Conservation (phyloP, 177 flowering plant genomes). For the Vitis hybrid region DNA sequence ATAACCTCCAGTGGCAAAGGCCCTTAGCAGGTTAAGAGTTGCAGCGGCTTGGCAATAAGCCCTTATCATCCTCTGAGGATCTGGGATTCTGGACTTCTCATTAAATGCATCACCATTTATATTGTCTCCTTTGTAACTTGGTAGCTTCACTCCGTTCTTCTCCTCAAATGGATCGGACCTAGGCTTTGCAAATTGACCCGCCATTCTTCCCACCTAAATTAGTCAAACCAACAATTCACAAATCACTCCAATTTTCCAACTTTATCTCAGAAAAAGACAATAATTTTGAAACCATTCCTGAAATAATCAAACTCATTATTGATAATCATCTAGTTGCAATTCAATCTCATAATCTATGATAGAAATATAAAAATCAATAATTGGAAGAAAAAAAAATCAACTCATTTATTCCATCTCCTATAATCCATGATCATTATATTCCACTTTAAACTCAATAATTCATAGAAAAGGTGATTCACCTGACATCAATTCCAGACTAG, state of each 20-base stretch:
- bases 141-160: slow-evolving; percentile 54
- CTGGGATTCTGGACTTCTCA: slow-evolving; percentile 57
- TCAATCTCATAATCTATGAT: too few species aligned
- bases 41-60: slow-evolving; percentile 55
- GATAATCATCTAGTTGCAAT: too few species aligned
- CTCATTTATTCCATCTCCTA: too few species aligned
- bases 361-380: too few species aligned
- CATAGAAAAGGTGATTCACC: too few species aligned
- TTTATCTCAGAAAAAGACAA: not conserved
- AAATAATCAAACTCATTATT: too few species aligned
- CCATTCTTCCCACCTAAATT: slow-evolving; percentile 60
- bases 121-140: slow-evolving; percentile 63
- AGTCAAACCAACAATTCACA: not conserved
- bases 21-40: slow-evolving; percentile 53
- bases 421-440: too few species aligned
- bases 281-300: too few species aligned
- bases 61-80: slow-evolving; percentile 53
- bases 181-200: slow-evolving; percentile 64
- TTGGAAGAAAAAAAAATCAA: too few species aligned
- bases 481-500: too few species aligned
- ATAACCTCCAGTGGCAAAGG: slow-evolving; percentile 67
- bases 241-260: not conserved
- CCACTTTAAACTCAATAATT: too few species aligned
- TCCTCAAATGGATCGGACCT: slow-evolving; percentile 52
- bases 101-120: slow-evolving; percentile 53